Base-by-base conservation (phyloP, 306 rosid species). In the Hippophae rhamnoides region DNA sequence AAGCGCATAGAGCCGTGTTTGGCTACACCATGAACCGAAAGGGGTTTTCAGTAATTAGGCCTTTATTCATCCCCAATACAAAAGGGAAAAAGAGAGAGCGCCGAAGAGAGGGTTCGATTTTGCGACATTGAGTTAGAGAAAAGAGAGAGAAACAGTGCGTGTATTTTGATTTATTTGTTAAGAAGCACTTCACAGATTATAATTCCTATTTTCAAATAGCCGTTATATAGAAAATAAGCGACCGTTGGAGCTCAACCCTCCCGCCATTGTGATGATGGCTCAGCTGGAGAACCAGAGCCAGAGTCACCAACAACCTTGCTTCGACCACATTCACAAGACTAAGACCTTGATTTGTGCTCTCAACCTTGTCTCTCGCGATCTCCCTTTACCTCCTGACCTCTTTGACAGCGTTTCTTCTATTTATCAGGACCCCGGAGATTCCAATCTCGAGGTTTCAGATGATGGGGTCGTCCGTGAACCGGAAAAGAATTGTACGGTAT, bases 361-460 rank as follows among this genome's bases (percentile, higher is more conserved):
- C 79, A 84, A 80, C 72, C 78, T 89, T 58, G 86, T 93, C 75
- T 93, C 97, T 12, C 95, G 99, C 44, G 82, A 89, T 60, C 94
- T 89, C 72, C 97, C 97, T 54, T 82, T 93, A 18, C 93, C 99
- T 5, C 74, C 88, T 57, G 87, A 89, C 54, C 83, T 93, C 47
- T 69, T 84, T 68, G 58, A 70, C 69, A 69, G 89, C 75, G 97
- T 93, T 50, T 86, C 95, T 43, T 78, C 88, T 42, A 83, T 93
- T 73, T 89, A 76, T 47, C 46, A 64, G 8, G 66, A 41, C 49
- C 60, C 50, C 9, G 46, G 52, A 11, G 66, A 61, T 1, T 13
- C 57, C 47, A 13, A 27, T 47, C 10, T 7, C 27, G 60, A 27
- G 18, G 59, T 41, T 6, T 26, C 5, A 7, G 48, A 42, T 9